phyloP scores from a whole-genome alignment of 192 early-diverging fungal species.

The Linnemannia elongata region DNA sequence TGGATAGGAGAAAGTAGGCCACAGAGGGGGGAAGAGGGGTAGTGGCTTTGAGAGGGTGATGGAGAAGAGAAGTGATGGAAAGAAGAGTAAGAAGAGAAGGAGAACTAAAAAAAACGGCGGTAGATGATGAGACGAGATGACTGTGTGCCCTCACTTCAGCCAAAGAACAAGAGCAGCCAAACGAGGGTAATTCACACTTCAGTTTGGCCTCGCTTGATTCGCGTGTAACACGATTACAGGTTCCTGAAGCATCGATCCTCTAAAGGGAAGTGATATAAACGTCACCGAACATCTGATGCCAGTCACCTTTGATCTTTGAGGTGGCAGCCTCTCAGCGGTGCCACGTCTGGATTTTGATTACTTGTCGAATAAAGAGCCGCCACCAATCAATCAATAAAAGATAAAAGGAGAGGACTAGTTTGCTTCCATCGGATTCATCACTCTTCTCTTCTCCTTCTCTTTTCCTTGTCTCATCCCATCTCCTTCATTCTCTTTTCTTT shows the following conservation, averaged over 20 bases:
- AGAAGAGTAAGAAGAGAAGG: background rate
- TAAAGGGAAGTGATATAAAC: background rate
- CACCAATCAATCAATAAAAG: background rate
- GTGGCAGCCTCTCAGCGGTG: slow-evolving; percentile 24
- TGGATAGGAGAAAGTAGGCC: background rate
- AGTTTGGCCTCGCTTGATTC: background rate
- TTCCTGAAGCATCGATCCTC: background rate
- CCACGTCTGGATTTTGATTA: slow-evolving; percentile 19
- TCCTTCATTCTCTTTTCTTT: background rate
- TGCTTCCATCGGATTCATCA: background rate
- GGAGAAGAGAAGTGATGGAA: background rate
- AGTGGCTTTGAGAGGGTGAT: slow-evolving; percentile 5
- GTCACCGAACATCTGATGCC: slow-evolving; percentile 18
- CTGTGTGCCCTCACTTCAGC: background rate
- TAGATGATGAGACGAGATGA: background rate
- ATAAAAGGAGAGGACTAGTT: background rate
- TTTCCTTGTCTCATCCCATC: background rate
- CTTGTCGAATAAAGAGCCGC: background rate
- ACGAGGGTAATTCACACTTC: background rate
- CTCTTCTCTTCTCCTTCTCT: background rate
- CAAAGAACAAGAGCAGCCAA: background rate
- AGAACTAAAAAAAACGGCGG: background rate
- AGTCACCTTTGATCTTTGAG: background rate
- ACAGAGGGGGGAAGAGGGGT: background rate
- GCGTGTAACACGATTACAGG: background rate